Evolutionary conservation across 371 early-diverging fungal genomes (phyloP), one percentile per base, ranked within the genome.

Genomic region (Mortierella sp.): DNA sequence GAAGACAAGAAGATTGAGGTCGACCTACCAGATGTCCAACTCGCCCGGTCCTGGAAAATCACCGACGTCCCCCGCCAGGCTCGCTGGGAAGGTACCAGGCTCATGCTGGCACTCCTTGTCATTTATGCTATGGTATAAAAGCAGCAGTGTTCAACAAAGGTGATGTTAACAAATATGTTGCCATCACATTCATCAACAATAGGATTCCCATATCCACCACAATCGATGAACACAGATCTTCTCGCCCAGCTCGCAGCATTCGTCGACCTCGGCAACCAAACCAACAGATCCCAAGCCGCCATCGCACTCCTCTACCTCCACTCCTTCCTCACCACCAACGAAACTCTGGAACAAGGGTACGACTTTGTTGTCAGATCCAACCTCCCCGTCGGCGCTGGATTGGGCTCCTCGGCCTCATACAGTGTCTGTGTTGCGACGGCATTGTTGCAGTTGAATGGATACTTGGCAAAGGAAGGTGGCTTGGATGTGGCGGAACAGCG

Each of bases 381-480:
- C 48, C 78, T 99, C 9, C 99, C 99, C 3, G 95, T 98, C n/a
- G 97, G 98, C 28, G 94, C 98, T 24, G 99, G 99, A 0, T 91
- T 99, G 19, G 99, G 99, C 3, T 98, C 98, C 8, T 98, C 98
- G 8, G 99, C 99, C 1, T 93, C 98, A 14, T 98, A 93, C 87
- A 93, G 95, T 64, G 97, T 97, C 19, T 92, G 90, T 24, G 76
- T 98, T n/a, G 90, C 96, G 2, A 91, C 97, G 0, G 94, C 95
- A 4, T 79, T 99, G 44, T 89, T 98, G 73, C 82, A 87, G 64
- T 82, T 93, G 24, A 89, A 91, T 1, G 84, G 84, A 9, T 71
- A 75, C 19, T 61, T 84, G 61, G 53, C 76, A 21, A 4, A 55
- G 19, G 40, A 51, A 24, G 73, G 28, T 28, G 61, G 61, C 44